Evolutionary conservation across 257 asterid genomes (phyloP).

Genomic region (Nicotiana paniculata): DNA sequence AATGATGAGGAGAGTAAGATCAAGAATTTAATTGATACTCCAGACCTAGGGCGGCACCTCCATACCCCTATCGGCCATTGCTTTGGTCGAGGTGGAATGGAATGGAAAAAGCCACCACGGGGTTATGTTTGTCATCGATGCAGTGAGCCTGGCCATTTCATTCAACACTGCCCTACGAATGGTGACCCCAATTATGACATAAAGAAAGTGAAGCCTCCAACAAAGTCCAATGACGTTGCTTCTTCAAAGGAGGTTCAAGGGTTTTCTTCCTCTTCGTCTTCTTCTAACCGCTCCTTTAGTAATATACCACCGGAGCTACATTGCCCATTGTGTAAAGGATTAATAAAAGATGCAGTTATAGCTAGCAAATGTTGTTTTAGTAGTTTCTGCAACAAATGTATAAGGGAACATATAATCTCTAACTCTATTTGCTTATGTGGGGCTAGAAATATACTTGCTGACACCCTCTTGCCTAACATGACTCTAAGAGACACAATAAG

Average conservation of each 20-base stretch:
- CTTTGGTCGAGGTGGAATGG: conserved; percentile 72
- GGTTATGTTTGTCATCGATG: conserved; percentile 95
- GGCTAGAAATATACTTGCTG: conserved; percentile 71
- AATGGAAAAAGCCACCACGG: conserved; percentile 79
- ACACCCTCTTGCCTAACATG: conserved; percentile 88
- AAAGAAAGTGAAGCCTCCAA: conserved; percentile 44
- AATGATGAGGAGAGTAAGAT: conserved; percentile 87
- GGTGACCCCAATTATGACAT: conserved; percentile 90
- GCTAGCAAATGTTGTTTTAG: conserved; percentile 92
- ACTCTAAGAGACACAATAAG: conserved; percentile 82
- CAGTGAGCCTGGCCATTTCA: conserved; percentile 91
- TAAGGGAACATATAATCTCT: conserved; percentile 70
- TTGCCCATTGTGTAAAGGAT: conserved; percentile 89
- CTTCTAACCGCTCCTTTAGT: conserved; percentile 64
- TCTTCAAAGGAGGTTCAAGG: conserved; percentile 85
- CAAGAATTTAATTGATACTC: conserved; percentile 72
- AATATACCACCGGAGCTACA: conserved; percentile 85
- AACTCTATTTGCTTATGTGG: conserved; percentile 75
- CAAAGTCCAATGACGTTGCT: conserved; percentile 92
- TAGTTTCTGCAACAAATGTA: conserved; percentile 89
- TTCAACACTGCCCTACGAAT: conserved; percentile 96
- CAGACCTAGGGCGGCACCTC: conserved; percentile 17
- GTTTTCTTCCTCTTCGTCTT: conserved; percentile 1
- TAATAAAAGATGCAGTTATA: conserved; percentile 90
- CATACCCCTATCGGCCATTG: conserved; percentile 38